Evolutionary conservation across 2,329 filamentous ascomycete species (phyloP), one percentile per base, ranked within the genome.

Genomic region (Ophiostoma himal-ulmi): DNA sequence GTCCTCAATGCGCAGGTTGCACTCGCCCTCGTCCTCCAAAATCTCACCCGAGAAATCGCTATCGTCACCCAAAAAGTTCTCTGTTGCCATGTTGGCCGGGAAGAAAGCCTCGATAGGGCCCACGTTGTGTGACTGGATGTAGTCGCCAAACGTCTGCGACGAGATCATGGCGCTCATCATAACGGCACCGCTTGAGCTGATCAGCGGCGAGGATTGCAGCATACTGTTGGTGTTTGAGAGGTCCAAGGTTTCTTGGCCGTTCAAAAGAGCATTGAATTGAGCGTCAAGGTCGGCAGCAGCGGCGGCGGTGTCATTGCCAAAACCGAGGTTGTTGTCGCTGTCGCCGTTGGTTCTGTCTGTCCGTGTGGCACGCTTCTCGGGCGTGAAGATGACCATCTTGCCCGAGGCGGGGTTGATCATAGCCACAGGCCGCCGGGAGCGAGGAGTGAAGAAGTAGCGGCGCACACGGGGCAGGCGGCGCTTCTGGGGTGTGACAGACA

Each of bases 81-180:
- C 88, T 14, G 86, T 85, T 13, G 84, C 83, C 69, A 89, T 88
- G 5, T 67, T 57, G n/a, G 65, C 37, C 1, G 90, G 87, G 75
- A 91, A 93, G 78, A 93, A 93, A 8, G 91, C 90, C 78, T 93
- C 91, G 0, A 88, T 84, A 1, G 91, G 89, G 0, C 90, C 91
- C 76, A 92, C 83, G n/a, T 67, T 84, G 76, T 91, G 88, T 5
- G 86, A 87, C 73, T 85, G 85, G 78, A 88, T 81, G 71, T 84
- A 84, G 75, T 86, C 84, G 60, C 83, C 84, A 74, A 86, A 85
- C 0, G 84, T 82, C 72, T 84, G 83, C 70, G 82, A 82, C 1
- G 84, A 85, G 70, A 88, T 84, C 80, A 93, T 88, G 75, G 89
- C 89, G 67, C 89, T 89, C 81, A 94, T 88, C 91, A 94, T 93